Base-by-base conservation (phyloP, 1,284 basidiomycete species). In the Mycena citricolor region DNA sequence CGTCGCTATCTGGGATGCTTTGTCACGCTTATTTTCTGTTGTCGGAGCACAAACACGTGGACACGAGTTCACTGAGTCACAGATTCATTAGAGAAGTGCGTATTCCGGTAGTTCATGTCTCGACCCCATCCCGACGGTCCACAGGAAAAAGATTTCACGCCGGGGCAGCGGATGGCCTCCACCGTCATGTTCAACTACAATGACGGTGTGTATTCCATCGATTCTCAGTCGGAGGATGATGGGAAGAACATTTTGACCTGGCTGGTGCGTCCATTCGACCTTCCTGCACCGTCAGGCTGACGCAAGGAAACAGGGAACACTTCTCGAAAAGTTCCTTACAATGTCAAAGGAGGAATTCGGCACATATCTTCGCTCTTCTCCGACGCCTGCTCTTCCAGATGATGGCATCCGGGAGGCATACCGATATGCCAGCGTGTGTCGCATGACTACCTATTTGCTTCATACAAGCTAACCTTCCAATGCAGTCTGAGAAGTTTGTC, bases 291-390 rank as follows among this genome's bases (percentile, higher is more conserved):
- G 20, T n/a, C 6, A 19, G 20, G 26, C 24, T 26, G 41, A 45
- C 24, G 48, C 32, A 51, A 16, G 29, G 17, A 14, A 20, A 6
- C 57, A 94, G 83, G 94, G 94, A 3, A 87, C 86, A 4, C 76
- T 95, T 48, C 69, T 97, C 29, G 95, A 99, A 63, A 95, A 91
- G 60, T 86, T 90, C 62, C 63, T 99, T 36, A 97, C 94, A 0
- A 69, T 77, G 33, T 61, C 82, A 0, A 68, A 75, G 2, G 67
- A 74, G 6, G 79, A 88, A 33, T 95, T 97, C 62, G 69, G 69
- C 25, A 68, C 69, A 1, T 81, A 86, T 51, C 67, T 86, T 53
- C 79, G 79, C 12, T 66, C 69, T 2, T 62, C 67, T 7, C 62
- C 65, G 1, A 49, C 59, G 5, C 55, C 61, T 2, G 51, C 63